phyloP scores from a whole-genome alignment of 2,329 filamentous ascomycete species.

The Sarocladium brachiariae region DNA sequence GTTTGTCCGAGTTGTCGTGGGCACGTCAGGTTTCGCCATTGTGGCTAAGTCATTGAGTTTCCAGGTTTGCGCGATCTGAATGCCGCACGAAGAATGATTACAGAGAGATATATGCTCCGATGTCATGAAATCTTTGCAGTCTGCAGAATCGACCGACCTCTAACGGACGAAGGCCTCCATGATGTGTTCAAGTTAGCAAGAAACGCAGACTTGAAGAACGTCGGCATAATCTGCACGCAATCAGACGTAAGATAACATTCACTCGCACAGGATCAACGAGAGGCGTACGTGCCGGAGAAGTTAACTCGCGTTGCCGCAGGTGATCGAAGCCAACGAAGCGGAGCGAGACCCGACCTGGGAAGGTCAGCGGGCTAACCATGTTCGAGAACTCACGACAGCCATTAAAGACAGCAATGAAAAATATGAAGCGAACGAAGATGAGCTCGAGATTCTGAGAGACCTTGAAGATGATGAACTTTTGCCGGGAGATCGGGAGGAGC shows the following conservation, averaged over 20 bases:
- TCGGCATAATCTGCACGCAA: constrained; percentile 36
- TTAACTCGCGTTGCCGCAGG: no score
- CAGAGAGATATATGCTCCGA: constrained; percentile 35
- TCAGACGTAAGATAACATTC: no score
- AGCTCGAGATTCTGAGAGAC: constrained; percentile 3
- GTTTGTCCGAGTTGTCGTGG: constrained; percentile 3
- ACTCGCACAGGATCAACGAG: no score
- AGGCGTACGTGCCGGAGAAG: no score
- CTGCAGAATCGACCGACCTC: constrained; percentile 33
- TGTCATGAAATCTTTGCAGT: constrained; percentile 43
- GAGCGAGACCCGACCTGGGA: constrained; percentile 21
- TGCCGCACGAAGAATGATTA: constrained; percentile 33
- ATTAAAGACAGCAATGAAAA: constrained; percentile 13
- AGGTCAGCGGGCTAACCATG: no score
- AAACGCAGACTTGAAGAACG: constrained; percentile 28
- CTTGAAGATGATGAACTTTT: no score
- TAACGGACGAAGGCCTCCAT: constrained; percentile 32
- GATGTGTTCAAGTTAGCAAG: constrained; percentile 34
- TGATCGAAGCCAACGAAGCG: constrained; percentile 26
- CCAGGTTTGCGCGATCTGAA: constrained; percentile 41
- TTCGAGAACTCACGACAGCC: no score
- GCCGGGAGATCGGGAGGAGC: constrained; percentile 10
- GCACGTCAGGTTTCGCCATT: neutral
- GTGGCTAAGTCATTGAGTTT: no score
- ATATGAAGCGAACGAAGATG: constrained; percentile 5